Evolutionary conservation across 257 asterid species (phyloP), one percentile per base, ranked within the genome.

Genomic region (Solanum pennellii): DNA sequence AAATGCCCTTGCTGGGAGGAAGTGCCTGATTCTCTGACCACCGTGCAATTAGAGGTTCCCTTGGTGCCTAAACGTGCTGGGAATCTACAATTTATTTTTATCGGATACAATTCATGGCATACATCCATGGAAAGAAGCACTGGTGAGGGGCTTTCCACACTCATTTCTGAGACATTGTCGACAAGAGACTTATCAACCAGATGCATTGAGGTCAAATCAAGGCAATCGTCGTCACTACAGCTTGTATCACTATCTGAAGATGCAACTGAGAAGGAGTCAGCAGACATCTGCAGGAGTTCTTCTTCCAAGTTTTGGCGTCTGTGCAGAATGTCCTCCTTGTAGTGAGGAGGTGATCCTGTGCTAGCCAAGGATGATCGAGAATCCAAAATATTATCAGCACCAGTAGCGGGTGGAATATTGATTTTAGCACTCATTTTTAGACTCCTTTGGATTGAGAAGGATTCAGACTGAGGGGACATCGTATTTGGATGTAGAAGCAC

Each of bases 311-410:
- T 92, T 59, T 92, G 97, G 80, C 98, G 98, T 56, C 98, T 94
- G n/a, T 93, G 99, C 88, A 97, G 93, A 87, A 97, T 94, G 88
- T 93, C 96, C 90, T 92, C 97, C 92, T 93, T 92, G 92, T 94
- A 97, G 89, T 95, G 98, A 89, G 99, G 99, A 31, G 99, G 99
- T 29, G 99, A 97, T 82, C 93, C 96, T 31, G 92, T 94, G 91
- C 87, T 88, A 86, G 91, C 87, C 59, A 96, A 92, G 27, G 94
- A 89, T 83, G 94, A 88, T 77, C 71, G 92, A 41, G 93, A 88
- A 33, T 89, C 95, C 76, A 86, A 88, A 84, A 90, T 83, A 89
- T 92, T 89, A 88, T 89, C 89, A 86, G 89, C 44, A 37, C 91
- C 92, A 83, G 88, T 89, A 87, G 92, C 89, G 65, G 94, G 87